Percentiles rank a stretch among this genome's conserved stretches.
Evolutionary conservation across 257 asterid species (phyloP).

Genomic region (Fraxinus quadrangulata): DNA sequence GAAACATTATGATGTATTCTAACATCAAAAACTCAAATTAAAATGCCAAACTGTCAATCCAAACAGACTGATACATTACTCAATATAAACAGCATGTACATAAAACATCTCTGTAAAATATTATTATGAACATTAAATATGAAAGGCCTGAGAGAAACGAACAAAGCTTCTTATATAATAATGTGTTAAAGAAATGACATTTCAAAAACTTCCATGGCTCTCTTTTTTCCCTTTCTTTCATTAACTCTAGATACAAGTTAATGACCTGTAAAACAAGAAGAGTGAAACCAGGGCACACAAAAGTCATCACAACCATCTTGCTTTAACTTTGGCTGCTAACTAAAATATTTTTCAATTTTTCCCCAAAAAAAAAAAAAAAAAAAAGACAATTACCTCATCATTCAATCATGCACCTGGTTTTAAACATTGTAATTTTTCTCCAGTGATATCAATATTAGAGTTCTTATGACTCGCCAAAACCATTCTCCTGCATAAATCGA

Average conservation of each 20-base stretch:
- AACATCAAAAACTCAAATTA: neutral
- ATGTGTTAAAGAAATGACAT: slow-evolving; percentile 86
- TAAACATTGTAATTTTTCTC: slow-evolving; percentile 75
- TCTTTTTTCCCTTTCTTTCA: slow-evolving; percentile 90
- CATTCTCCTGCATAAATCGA: slow-evolving; percentile 48
- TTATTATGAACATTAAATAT: neutral
- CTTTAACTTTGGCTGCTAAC: slow-evolving; percentile 13
- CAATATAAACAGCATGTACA: neutral
- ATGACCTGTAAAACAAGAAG: slow-evolving; percentile 64
- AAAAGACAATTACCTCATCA: slow-evolving; percentile 69
- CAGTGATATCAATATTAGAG: slow-evolving; percentile 78
- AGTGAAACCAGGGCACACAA: neutral
- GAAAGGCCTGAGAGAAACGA: slow-evolving; percentile 1
- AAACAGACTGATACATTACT: slow-evolving; percentile 17
- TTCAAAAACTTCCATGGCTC: slow-evolving; percentile 77
- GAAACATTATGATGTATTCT: neutral
- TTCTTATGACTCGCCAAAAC: slow-evolving; percentile 60
- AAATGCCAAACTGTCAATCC: slow-evolving; percentile 17
- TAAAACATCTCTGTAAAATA: neutral
- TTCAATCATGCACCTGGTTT: slow-evolving; percentile 76
- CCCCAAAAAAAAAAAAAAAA: neutral
- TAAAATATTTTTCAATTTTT: neutral
- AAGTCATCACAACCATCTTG: slow-evolving; percentile 2
- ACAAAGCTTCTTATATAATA: slow-evolving; percentile 87
- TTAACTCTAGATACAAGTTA: slow-evolving; percentile 72